These are phyloP conservation scores for Hortaea werneckii DNA, from an alignment of 2,329 filamentous ascomycete species.

Conservation along the genomic window DNA sequence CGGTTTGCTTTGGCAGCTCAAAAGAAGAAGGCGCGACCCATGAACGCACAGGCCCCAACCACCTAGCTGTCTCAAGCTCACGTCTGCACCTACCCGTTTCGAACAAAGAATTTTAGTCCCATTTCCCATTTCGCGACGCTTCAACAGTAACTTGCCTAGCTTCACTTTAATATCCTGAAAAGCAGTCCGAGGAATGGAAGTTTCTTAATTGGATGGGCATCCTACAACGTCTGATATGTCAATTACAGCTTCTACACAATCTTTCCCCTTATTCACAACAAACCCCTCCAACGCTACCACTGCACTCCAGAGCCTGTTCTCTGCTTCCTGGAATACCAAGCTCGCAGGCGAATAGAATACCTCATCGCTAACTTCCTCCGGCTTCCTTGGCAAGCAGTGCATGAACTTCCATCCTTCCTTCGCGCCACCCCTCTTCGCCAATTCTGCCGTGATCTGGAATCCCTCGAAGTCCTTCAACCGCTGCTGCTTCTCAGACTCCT, in stretches of 20 bases:
- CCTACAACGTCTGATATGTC: no score
- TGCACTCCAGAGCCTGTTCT: slow-evolving; percentile 89
- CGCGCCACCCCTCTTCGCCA: slow-evolving; percentile 75
- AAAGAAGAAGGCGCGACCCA: no score
- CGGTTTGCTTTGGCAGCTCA: no score
- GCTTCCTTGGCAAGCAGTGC: slow-evolving; percentile 90
- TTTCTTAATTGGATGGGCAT: no score
- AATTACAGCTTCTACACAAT: slow-evolving; percentile 33
- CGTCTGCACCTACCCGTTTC: no score
- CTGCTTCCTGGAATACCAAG: slow-evolving; percentile 85
- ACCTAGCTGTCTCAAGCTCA: no score
- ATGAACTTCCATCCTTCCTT: slow-evolving; percentile 93
- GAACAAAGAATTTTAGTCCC: no score
- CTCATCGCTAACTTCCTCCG: slow-evolving; percentile 86
- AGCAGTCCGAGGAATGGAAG: no score
- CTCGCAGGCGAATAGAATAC: slow-evolving; percentile 83
- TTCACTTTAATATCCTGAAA: no score
- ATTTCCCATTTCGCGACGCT: no score
- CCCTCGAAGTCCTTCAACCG: slow-evolving; percentile 73
- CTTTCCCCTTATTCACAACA: slow-evolving; percentile 84
- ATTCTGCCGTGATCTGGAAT: slow-evolving; percentile 81
- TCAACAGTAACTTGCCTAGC: no score
- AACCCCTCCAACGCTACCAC: slow-evolving; percentile 75
- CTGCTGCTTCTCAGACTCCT: slow-evolving; percentile 74
- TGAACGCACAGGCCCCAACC: no score